These are phyloP conservation scores for Waltergamsia citrina DNA, from an alignment of 2,329 filamentous ascomycete species.

Conservation along the genomic window DNA sequence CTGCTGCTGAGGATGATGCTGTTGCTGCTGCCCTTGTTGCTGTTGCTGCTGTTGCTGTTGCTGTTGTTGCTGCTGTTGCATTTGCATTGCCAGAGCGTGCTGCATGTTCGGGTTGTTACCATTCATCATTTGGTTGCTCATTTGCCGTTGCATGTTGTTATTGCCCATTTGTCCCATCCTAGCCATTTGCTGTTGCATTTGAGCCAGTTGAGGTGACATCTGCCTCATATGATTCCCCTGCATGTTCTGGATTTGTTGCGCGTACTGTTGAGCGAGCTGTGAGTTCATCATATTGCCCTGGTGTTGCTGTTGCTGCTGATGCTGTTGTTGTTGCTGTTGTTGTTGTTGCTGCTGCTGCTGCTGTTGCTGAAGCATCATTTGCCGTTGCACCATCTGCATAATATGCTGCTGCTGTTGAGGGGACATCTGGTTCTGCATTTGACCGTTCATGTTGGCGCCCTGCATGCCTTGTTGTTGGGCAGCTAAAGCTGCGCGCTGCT, in stretches of 20 bases:
- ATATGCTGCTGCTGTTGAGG: constrained; percentile 15
- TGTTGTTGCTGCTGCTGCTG: constrained; percentile 24
- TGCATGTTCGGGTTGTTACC: constrained; percentile 28
- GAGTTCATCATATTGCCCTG: constrained; percentile 32
- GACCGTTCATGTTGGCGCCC: constrained; percentile 25
- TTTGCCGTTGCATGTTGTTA: constrained; percentile 19
- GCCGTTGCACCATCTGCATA: constrained; percentile 27
- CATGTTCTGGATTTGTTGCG: constrained; percentile 31
- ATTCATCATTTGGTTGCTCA: constrained; percentile 29
- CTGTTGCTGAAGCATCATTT: constrained; percentile 28
- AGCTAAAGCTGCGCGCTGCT: constrained; percentile 31
- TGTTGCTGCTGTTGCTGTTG: constrained; percentile 22
- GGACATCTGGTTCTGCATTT: constrained; percentile 13
- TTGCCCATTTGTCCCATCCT: constrained; percentile 20
- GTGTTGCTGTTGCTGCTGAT: constrained; percentile 18
- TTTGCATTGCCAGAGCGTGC: constrained; percentile 13
- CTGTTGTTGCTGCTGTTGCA: constrained; percentile 18
- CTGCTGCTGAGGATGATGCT: constrained; percentile 14
- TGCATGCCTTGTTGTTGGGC: constrained; percentile 26
- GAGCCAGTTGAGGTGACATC: constrained; percentile 23
- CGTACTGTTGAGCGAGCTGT: constrained; percentile 32
- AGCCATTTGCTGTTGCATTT: constrained; percentile 25
- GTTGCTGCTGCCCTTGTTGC: constrained; percentile 18
- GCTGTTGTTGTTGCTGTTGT: constrained; percentile 20
- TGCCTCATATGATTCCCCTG: constrained; percentile 23